A percentile compares a stretch with the other conserved stretches of the same genome.
Conservation (phyloP, 495 filamentous ascomycete genomes). For the Rhypophila decipiens region DNA sequence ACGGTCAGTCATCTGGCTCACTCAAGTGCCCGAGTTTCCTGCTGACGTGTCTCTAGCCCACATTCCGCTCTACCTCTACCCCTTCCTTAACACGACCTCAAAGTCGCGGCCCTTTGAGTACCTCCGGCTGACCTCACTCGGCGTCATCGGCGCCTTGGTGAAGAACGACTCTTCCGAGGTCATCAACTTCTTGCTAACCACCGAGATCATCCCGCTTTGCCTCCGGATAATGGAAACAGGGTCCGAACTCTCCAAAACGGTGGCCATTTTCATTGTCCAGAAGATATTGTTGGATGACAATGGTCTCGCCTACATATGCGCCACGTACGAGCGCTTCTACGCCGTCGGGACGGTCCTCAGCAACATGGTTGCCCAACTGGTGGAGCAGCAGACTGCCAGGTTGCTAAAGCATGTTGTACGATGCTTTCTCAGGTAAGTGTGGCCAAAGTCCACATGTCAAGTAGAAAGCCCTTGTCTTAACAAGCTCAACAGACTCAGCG, state of each 20-base stretch:
- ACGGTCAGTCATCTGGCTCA: constrained; percentile 49
- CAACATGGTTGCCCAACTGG: constrained; percentile 97
- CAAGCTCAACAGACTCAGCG: constrained; percentile 60
- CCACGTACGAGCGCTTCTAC: constrained; percentile 99
- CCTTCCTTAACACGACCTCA: constrained; percentile 97
- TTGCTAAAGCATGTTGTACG: constrained; percentile 97
- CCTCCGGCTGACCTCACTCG: constrained; percentile 92
- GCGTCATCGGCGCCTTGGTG: constrained; percentile 93
- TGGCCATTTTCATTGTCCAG: constrained; percentile 99
- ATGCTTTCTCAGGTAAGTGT: constrained; percentile 82
- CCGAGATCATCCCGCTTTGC: constrained; percentile 97
- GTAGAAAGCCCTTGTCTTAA: constrained; percentile 8
- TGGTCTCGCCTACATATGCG: constrained; percentile 97
- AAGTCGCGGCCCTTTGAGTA: constrained; percentile 99
- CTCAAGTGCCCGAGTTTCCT: constrained; percentile 13
- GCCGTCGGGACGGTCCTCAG: constrained; percentile 95
- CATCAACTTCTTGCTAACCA: constrained; percentile 97
- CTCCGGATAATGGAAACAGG: constrained; percentile 99
- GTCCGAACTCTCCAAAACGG: constrained; percentile 96
- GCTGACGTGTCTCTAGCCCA: constrained; percentile 58
- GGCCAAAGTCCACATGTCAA: neutral
- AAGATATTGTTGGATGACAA: constrained; percentile 97
- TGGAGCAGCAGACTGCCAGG: constrained; percentile 94
- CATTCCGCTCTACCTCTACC: constrained; percentile 96
- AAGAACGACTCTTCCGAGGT: constrained; percentile 99